Conservation (phyloP, 75 land plant genomes). For the Picea sitchensis region DNA sequence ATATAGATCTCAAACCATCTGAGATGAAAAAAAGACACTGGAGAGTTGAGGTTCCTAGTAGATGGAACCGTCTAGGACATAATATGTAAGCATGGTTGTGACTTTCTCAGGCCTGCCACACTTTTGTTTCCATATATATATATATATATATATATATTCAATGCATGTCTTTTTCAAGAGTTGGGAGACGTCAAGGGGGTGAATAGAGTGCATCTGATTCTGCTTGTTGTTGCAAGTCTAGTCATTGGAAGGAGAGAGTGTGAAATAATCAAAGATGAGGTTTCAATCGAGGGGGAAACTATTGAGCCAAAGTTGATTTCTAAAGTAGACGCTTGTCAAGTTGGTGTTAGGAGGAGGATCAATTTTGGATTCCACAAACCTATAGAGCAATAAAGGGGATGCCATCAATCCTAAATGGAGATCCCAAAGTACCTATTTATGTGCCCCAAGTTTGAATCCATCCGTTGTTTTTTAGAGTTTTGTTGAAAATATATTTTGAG, state of each 20-base stretch:
- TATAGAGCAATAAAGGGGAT: too few species aligned
- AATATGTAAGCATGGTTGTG: constrained; percentile 75
- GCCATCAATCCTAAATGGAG: too few species aligned
- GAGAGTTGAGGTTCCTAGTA: constrained; percentile 92
- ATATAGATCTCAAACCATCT: constrained; percentile 76
- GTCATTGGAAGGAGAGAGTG: constrained; percentile 94
- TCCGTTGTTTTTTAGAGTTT: too few species aligned
- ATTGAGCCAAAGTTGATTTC: constrained; percentile 26
- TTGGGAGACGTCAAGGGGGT: constrained; percentile 38
- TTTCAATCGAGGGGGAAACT: constrained; percentile 80
- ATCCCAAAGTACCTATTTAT: too few species aligned
- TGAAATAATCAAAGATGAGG: constrained; percentile 95
- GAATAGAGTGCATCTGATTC: constrained; percentile 76
- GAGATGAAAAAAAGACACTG: constrained; percentile 67
- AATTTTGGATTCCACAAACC: too few species aligned
- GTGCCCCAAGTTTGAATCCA: too few species aligned
- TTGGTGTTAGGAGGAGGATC: constrained; percentile 75
- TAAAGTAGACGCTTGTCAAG: constrained; percentile 94
- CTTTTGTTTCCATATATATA: constrained; percentile 42
- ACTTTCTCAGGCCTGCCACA: constrained; percentile 92
- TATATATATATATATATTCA: too few species aligned
- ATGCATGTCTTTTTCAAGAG: too few species aligned
- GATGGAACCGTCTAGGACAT: constrained; percentile 87
- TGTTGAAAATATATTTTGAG: too few species aligned
- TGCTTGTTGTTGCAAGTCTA: constrained; percentile 85